Percentiles rank a stretch among this genome's conserved stretches.
These are phyloP conservation scores for Viola odorata DNA, from an alignment of 345 rosid genomes.

Conservation along the genomic window DNA sequence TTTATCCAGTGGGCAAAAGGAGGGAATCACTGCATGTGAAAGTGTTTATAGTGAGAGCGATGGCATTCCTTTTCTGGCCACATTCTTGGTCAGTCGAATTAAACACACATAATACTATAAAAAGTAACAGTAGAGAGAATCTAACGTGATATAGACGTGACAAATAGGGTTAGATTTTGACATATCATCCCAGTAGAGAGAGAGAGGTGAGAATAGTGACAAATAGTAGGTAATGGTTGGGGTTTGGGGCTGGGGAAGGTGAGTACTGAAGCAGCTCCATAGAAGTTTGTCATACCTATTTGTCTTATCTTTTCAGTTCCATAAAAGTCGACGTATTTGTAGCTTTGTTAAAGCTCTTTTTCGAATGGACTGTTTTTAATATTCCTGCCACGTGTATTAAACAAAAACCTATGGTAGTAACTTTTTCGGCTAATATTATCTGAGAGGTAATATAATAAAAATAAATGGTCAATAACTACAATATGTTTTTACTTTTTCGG, in stretches of 20 bases:
- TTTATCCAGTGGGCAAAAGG: constrained; percentile 8
- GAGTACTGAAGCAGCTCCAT: too few species aligned
- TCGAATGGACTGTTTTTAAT: background rate
- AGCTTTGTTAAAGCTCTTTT: too few species aligned
- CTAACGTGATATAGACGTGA: constrained; percentile 39
- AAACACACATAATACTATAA: constrained; percentile 16
- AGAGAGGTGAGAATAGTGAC: constrained; percentile 13
- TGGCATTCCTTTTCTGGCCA: constrained; percentile 4
- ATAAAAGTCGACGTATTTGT: too few species aligned
- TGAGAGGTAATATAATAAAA: background rate
- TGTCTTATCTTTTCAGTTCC: too few species aligned
- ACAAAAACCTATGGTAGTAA: constrained; percentile 16
- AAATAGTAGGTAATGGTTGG: constrained; percentile 13
- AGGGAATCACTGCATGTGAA: constrained; percentile 15
- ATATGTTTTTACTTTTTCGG: too few species aligned
- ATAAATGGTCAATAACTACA: background rate
- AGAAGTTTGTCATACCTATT: too few species aligned
- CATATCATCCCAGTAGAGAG: constrained; percentile 18
- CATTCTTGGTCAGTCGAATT: constrained; percentile 15
- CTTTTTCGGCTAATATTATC: constrained; percentile 35
- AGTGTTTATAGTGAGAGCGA: background rate
- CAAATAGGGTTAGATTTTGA: constrained; percentile 36
- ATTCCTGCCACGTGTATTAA: constrained; percentile 18
- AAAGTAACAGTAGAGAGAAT: constrained; percentile 25
- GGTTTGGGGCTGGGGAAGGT: too few species aligned